Conservation (phyloP, 768 basidiomycete genomes). For the Cystobasidium onofrii region DNA sequence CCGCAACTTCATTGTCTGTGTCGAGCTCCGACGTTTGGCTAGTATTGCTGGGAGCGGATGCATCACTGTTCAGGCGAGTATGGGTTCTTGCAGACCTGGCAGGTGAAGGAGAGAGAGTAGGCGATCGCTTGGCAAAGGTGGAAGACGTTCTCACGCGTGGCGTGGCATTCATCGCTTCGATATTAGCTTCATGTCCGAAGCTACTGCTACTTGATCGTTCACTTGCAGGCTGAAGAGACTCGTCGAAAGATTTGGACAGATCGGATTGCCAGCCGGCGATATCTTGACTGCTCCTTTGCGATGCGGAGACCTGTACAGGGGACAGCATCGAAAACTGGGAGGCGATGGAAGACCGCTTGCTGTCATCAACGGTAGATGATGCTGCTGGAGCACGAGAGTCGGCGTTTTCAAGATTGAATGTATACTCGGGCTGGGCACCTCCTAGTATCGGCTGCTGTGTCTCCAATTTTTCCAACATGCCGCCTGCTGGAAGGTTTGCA, state of each 20-base stretch:
- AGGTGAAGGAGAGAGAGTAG: background rate
- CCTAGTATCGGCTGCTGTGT: background rate
- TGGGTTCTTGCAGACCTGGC: background rate
- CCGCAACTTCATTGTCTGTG: too few relatives aligned
- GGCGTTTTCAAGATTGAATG: background rate
- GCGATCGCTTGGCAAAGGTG: background rate
- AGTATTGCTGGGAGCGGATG: background rate
- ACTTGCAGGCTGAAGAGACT: background rate
- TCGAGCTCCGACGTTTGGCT: background rate
- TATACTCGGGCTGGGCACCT: background rate
- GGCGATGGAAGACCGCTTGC: background rate
- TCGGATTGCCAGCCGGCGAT: background rate
- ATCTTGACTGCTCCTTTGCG: background rate
- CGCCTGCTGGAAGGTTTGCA: background rate
- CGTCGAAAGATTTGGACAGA: background rate
- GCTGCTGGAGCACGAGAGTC: background rate
- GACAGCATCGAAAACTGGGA: background rate
- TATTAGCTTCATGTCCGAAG: constrained; percentile 5
- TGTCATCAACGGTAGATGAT: background rate
- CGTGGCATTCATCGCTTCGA: constrained; percentile 17
- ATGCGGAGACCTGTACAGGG: background rate
- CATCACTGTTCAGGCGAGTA: background rate
- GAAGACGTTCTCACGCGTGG: background rate
- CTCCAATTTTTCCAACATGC: background rate
- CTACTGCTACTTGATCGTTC: constrained; percentile 8